These are phyloP conservation scores for Cenchrus purpureus DNA, from an alignment of 176 grass and related monocot species.

Conservation along the genomic window DNA sequence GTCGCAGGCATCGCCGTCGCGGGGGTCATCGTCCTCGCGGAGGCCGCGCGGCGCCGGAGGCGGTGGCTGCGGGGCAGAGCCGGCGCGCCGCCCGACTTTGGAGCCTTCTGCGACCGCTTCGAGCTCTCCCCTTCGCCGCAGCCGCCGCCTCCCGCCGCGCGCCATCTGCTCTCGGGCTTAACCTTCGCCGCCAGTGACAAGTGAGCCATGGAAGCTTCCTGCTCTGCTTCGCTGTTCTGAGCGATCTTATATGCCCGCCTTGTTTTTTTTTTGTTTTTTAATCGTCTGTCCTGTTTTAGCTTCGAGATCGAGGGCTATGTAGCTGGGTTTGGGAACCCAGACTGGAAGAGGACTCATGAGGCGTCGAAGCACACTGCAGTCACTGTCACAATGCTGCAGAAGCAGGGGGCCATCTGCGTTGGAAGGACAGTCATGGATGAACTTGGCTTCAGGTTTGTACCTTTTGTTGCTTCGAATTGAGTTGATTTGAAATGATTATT, in stretches of 20 bases:
- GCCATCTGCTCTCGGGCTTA: constrained; percentile 55
- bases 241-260: not conserved
- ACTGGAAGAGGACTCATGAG: constrained; percentile 88
- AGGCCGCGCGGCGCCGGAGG: constrained; percentile 65
- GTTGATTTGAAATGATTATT: constrained; percentile 20
- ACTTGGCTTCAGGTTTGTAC: constrained; percentile 76
- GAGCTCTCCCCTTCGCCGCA: constrained; percentile 67
- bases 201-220: constrained; percentile 35
- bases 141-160: constrained; percentile 72
- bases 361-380: constrained; percentile 58
- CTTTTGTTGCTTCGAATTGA: constrained; percentile 28
- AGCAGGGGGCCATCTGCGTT: constrained; percentile 73
- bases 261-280: constrained; percentile 38
- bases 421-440: constrained; percentile 95
- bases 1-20: constrained; percentile 75
- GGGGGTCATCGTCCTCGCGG: constrained; percentile 78
- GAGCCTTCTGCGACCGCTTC: constrained; percentile 73
- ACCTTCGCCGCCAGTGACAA: constrained; percentile 94
- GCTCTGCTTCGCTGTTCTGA: constrained; percentile 13
- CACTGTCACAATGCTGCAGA: constrained; percentile 62
- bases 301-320: constrained; percentile 86
- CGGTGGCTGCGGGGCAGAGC: constrained; percentile 45
- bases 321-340: constrained; percentile 88
- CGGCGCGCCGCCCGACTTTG: constrained; percentile 36
- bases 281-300: constrained; percentile 40